Conservation (phyloP, 1,284 basidiomycete species). For the Ustilago loliicola region DNA sequence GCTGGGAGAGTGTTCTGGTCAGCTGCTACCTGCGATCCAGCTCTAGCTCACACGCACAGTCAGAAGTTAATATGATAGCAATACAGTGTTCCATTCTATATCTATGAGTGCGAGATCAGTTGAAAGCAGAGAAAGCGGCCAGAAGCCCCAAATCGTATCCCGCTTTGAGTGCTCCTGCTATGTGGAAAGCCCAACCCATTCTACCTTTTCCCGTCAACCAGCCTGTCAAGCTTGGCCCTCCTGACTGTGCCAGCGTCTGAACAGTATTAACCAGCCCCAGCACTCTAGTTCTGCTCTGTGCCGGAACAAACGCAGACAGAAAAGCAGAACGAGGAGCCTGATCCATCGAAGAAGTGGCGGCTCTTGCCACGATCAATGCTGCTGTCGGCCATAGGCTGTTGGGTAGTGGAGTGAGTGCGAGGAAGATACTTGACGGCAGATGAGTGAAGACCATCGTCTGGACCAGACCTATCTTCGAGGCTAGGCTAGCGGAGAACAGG, state of each 20-base stretch:
- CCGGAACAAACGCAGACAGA: conserved; percentile 18
- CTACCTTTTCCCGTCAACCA: conserved; percentile 14
- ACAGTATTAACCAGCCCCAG: conserved; percentile 28
- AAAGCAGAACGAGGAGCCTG: conserved; percentile 31
- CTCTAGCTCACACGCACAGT: too few species aligned
- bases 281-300: conserved; percentile 14
- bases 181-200: conserved; percentile 31
- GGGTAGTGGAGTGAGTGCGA: conserved; percentile 15
- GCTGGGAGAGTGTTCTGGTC: conserved; percentile 18
- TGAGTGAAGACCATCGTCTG: conserved; percentile 31
- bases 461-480: conserved; percentile 20
- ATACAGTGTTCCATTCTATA: background rate
- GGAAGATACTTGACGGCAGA: conserved; percentile 23
- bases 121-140: conserved; percentile 21
- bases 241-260: conserved; percentile 30
- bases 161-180: conserved; percentile 22
- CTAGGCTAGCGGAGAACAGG: conserved; percentile 33
- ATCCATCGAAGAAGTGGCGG: conserved; percentile 28
- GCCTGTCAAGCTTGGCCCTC: conserved; percentile 23
- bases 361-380: conserved; percentile 24
- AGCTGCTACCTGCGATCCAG: too few species aligned
- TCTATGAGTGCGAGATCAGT: background rate
- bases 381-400: conserved; percentile 15
- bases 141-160: conserved; percentile 32
- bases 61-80: background rate